These are phyloP conservation scores for Gonium pectorale DNA, from an alignment of 139 green algal genomes.

Conservation along the genomic window DNA sequence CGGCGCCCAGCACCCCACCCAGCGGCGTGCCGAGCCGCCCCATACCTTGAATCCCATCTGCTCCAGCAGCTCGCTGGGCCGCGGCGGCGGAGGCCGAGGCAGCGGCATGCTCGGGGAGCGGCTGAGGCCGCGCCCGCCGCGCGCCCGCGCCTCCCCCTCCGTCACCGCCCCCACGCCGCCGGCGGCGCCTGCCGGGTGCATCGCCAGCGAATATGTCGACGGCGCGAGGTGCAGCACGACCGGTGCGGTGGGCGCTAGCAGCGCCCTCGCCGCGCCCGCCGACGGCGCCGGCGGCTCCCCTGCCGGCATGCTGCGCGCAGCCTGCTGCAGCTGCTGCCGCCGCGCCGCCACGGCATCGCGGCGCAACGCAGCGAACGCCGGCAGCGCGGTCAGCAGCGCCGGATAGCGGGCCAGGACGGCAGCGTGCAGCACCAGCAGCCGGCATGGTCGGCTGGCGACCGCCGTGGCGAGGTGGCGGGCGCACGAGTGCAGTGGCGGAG, in stretches of 20 bases:
- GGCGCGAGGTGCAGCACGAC: not conserved
- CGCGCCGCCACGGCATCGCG: not conserved
- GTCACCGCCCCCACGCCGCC: not conserved
- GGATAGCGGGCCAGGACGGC: not conserved
- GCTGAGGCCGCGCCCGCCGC: not conserved
- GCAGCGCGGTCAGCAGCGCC: not conserved
- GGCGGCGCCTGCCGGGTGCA: not conserved
- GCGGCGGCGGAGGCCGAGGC: conserved; percentile 10
- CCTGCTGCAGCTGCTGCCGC: not conserved
- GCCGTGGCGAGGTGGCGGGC: not conserved
- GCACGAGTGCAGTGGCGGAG: no score
- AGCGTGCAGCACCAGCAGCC: not conserved
- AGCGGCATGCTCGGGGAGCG: conserved; percentile 11
- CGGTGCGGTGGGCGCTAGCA: no score
- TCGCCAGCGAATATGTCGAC: not conserved
- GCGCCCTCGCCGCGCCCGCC: not conserved
- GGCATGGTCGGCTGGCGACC: no score
- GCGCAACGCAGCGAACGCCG: not conserved
- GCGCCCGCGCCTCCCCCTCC: not conserved
- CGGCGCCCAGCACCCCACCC: no score
- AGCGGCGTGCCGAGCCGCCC: no score
- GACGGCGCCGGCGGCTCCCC: not conserved
- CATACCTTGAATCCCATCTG: conserved; percentile 10
- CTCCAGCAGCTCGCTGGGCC: conserved; percentile 8
- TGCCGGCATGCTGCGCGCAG: not conserved